Percentiles rank a stretch among this genome's conserved stretches.
Conservation (phyloP, 2,329 filamentous ascomycete genomes). For the Penicillium sp. region DNA sequence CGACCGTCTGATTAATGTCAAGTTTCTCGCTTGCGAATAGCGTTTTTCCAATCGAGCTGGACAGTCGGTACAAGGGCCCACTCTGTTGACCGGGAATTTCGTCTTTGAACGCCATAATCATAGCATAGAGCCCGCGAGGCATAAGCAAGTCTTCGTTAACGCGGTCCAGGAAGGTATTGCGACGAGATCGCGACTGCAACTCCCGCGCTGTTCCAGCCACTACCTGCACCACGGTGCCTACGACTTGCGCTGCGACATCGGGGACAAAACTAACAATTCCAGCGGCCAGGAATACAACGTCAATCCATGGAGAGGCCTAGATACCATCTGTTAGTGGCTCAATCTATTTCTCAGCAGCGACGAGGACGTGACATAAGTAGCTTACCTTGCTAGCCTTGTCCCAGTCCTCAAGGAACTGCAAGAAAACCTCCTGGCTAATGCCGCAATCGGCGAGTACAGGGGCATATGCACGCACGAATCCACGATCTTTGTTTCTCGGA, state of each 20-base stretch:
- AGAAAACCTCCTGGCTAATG: slow-evolving; percentile 19
- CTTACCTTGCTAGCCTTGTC: slow-evolving; percentile 19
- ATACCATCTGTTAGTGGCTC: neutral
- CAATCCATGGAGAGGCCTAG: slow-evolving; percentile 19
- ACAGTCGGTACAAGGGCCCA: slow-evolving; percentile 4
- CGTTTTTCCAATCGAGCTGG: slow-evolving; percentile 10
- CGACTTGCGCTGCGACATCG: slow-evolving; percentile 19
- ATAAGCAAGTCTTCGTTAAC: slow-evolving; percentile 41
- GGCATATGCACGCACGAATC: slow-evolving; percentile 25
- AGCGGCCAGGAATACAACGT: slow-evolving; percentile 16
- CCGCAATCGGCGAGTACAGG: slow-evolving; percentile 19
- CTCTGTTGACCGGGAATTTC: slow-evolving; percentile 8
- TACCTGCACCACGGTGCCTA: slow-evolving; percentile 32
- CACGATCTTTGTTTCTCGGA: slow-evolving; percentile 16
- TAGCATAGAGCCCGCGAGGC: slow-evolving; percentile 39
- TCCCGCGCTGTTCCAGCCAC: slow-evolving; percentile 34
- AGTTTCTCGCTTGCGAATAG: slow-evolving; percentile 20
- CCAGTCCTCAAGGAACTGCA: slow-evolving; percentile 18
- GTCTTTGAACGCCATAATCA: slow-evolving; percentile 40
- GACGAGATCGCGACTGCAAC: slow-evolving; percentile 37
- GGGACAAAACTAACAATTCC: slow-evolving; percentile 13
- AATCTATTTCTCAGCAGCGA: neutral
- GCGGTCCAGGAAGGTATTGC: slow-evolving; percentile 37
- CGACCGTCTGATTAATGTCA: slow-evolving; percentile 16
- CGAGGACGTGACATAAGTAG: neutral